Base-by-base conservation (phyloP, 106 monocot genomes). In the Dactylorhiza incarnata region DNA sequence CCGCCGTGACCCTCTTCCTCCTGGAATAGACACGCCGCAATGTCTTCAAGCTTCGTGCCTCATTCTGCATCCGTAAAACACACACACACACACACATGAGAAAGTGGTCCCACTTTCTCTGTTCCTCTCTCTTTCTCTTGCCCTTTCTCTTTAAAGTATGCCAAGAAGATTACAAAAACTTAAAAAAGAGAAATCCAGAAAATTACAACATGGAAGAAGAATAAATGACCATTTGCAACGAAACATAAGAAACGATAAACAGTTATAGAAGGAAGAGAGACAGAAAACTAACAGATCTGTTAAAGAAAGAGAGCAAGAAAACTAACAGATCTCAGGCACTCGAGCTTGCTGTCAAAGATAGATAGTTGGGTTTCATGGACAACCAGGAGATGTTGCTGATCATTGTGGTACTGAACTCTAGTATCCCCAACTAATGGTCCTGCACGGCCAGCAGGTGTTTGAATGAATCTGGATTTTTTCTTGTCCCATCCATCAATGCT, bases 401-500 rank as follows among this genome's bases (percentile, higher is more conserved):
- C 97, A 85, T 99, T 99, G 81, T 99, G 97, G 75, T 94, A 94
- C 80, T 94, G 94, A 71, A 99, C 97, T 76, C 81, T 91, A 13
- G 97, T 99, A 26, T 99, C 97, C 62, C 97, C 97, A 56, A 84
- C 87, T 78, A 94, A 76, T 25, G 94, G 87, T 12, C 70, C 55
- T 8, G 84, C 72, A 76, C 86, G 89, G 65, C 82, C 79, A 66
- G 89, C 55, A 7, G 94, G 97, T 67, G 83, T 74, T 72, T 91
- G 97, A 74, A 99, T 94, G 68, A 85, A 88, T 76, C 88, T 80
- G 19, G 97, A 72, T 77, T 93, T 99, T 81, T 82, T 89, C 74
- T 94, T 94, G 77, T 99, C 97, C 97, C 97, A 99, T 50, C 94
- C 91, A 82, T 99, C 94, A 73, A 99, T 99, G 77, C 97, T 99